phyloP scores from a whole-genome alignment of 768 basidiomycete genomes.

The Polyporus arcularius region DNA sequence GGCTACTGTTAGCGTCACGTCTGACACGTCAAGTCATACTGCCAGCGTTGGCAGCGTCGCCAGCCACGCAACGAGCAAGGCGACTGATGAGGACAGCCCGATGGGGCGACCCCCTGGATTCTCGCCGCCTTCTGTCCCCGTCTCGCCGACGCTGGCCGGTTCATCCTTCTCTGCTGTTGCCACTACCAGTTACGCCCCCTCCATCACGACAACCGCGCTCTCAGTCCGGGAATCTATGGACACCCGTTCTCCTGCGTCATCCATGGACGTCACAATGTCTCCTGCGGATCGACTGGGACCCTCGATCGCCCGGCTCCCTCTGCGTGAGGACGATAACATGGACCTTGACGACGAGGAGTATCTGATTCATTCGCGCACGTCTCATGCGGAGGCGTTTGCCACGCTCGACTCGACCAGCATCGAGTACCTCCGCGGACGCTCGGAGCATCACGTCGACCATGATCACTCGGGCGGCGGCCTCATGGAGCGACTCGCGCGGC shows the following conservation, averaged over 20 bases:
- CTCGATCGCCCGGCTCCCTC: constrained; percentile 7
- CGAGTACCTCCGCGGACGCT: constrained; percentile 26
- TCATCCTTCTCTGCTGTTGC: constrained; percentile 11
- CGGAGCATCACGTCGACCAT: constrained; percentile 23
- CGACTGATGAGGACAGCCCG: constrained; percentile 15
- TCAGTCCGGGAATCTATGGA: constrained; percentile 10
- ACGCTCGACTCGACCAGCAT: constrained; percentile 34
- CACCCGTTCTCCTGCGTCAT: constrained; percentile 13
- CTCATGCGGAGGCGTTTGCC: constrained; percentile 38
- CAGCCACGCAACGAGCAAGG: constrained; percentile 5
- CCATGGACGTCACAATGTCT: constrained; percentile 6
- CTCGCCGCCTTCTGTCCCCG: constrained; percentile 14
- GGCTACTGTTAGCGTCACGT: constrained; percentile 2
- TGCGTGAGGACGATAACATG: constrained; percentile 11
- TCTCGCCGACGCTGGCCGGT: constrained; percentile 18
- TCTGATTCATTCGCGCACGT: constrained; percentile 29
- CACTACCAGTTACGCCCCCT: constrained; percentile 14
- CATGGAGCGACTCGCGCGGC: constrained; percentile 22
- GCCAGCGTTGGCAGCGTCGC: constrained; percentile 19
- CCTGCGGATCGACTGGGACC: constrained; percentile 6
- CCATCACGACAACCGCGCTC: constrained; percentile 9
- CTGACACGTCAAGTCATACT: constrained; percentile 18
- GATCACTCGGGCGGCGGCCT: constrained; percentile 18
- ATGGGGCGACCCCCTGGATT: constrained; percentile 9
- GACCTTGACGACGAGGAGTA: constrained; percentile 27